These are phyloP conservation scores for Abortiporus biennis DNA, from an alignment of 1,284 basidiomycete species.

Conservation along the genomic window DNA sequence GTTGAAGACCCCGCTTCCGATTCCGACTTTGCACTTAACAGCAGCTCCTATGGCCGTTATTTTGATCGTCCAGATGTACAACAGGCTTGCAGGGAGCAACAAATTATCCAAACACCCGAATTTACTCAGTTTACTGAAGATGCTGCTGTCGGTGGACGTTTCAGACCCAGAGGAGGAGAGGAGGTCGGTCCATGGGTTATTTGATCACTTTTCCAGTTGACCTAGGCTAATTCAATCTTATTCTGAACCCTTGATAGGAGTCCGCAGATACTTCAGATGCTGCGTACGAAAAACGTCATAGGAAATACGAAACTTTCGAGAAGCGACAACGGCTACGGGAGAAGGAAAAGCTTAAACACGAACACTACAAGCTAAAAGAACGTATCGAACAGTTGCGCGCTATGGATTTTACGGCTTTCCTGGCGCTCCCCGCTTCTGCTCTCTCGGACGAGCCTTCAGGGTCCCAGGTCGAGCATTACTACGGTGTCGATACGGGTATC, in stretches of 20 bases:
- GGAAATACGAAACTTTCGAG: constrained; percentile 83
- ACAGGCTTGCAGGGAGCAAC: constrained; percentile 59
- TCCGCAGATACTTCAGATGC: constrained; percentile 76
- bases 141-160: constrained; percentile 56
- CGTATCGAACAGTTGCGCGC: constrained; percentile 79
- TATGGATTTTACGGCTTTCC: constrained; percentile 68
- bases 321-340: constrained; percentile 81
- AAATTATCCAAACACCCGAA: constrained; percentile 68
- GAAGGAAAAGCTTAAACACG: constrained; percentile 85
- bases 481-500: constrained; percentile 14
- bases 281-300: constrained; percentile 80
- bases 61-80: constrained; percentile 75
- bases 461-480: constrained; percentile 23
- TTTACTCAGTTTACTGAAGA: constrained; percentile 53
- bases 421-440: constrained; percentile 48
- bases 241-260: constrained; percentile 31
- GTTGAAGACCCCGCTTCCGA: constrained; percentile 27
- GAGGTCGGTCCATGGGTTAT: constrained; percentile 49
- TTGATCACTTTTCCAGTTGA: constrained; percentile 1
- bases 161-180: constrained; percentile 59
- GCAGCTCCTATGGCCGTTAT: constrained; percentile 59
- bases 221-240: constrained; percentile 3
- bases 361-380: constrained; percentile 87
- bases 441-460: constrained; percentile 36
- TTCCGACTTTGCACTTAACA: constrained; percentile 42